Evolutionary conservation across 768 basidiomycete species (phyloP), one percentile per base, ranked within the genome.

Genomic region (Mycena sanguinolenta): DNA sequence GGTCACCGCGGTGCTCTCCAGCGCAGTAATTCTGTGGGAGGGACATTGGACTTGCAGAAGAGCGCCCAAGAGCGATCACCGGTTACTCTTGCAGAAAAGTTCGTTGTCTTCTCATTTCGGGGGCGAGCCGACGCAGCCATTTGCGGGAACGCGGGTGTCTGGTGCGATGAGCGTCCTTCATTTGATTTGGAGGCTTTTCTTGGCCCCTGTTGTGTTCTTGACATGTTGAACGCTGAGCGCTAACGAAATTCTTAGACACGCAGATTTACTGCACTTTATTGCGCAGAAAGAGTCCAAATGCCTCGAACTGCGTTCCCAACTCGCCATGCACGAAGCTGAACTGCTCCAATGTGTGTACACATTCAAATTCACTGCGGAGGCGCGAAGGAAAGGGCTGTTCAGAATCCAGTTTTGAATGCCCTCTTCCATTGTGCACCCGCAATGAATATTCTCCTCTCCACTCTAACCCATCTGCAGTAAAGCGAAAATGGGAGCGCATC

Each of bases 241-340:
- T 60, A 23, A 58, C 50, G 0, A 13, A 17, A 23, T 30, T 19
- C 32, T 44, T 28, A 95, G 95, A 75, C 93, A 96, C 74, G 89
- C 91, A 8, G 94, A 95, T 63, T 81, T 96, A 2, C 82, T 95
- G n/a, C 91, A 88, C 34, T 91, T 92, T 68, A 96, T 96, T 59
- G 94, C 95, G 0, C 93, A 95, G 80, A 95, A 95, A 72, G 95
- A 95, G 77, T 88, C 92, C 0, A 92, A 90, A 77, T 95, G 93
- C 74, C 87, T 95, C 46, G 94, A 96, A 66, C 84, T 95, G 52
- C 90, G 93, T 21, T 88, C 91, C 6, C 93, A 94, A 73, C 88
- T 96, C 2, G 85, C 86, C 10, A 76, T 81, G 17, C 92, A 95
- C 73, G 94, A 96, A 80, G 85, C 85, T 3, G 95, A 95, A 75